A percentile compares a stretch with the other conserved stretches of the same genome.
Conservation (phyloP, 257 asterid species). For the Phtheirospermum japonicum region DNA sequence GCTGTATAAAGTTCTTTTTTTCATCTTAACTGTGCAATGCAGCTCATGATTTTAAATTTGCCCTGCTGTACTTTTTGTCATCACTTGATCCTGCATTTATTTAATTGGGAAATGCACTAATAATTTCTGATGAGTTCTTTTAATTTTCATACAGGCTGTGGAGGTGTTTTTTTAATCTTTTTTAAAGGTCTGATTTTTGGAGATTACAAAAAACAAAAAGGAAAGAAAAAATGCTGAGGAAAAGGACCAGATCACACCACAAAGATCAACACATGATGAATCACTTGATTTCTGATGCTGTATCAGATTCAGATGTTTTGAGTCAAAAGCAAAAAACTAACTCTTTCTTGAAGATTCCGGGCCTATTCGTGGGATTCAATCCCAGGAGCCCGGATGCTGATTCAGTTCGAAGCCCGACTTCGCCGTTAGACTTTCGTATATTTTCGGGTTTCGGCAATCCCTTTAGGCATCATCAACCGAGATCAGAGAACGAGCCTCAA, state of each 20-base stretch:
- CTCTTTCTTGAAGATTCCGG: slow-evolving; percentile 56
- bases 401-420: slow-evolving; percentile 88
- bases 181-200: slow-evolving; percentile 26
- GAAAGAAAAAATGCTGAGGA: slow-evolving; percentile 55
- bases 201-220: not conserved
- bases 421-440: slow-evolving; percentile 81
- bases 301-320: slow-evolving; percentile 51
- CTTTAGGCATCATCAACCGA: slow-evolving; percentile 49
- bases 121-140: slow-evolving; percentile 25
- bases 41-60: slow-evolving; percentile 25
- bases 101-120: slow-evolving; percentile 17
- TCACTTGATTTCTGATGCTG: slow-evolving; percentile 46
- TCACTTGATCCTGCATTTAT: slow-evolving; percentile 15
- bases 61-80: slow-evolving; percentile 14
- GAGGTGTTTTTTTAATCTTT: slow-evolving; percentile 17
- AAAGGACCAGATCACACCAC: slow-evolving; percentile 64
- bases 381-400: slow-evolving; percentile 68
- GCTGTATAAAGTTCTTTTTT: slow-evolving; percentile 8
- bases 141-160: slow-evolving; percentile 35
- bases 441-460: slow-evolving; percentile 70
- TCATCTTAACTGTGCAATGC: slow-evolving; percentile 29
- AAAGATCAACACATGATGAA: slow-evolving; percentile 54
- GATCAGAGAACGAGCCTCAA: slow-evolving; percentile 39
- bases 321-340: slow-evolving; percentile 50
- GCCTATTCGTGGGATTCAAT: slow-evolving; percentile 65